Conservation (phyloP, 768 basidiomycete species). For the Tylopilus balloui region DNA sequence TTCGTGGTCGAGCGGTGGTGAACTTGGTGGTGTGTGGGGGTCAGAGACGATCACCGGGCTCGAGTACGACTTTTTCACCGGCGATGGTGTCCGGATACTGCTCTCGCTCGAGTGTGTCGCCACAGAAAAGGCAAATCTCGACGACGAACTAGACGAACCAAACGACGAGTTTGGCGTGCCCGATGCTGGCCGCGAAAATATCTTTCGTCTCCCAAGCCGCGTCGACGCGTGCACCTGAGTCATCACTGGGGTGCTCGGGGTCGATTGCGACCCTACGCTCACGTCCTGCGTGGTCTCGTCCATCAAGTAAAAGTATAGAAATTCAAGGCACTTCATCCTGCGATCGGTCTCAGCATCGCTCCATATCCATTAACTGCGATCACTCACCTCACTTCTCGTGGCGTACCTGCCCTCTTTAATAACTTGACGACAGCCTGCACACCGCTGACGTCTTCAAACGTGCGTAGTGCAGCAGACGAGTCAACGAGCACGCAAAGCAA, state of each 20-base stretch:
- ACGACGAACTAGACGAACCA: conserved; percentile 25
- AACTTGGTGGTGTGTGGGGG: conserved; percentile 20
- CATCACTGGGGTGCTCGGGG: conserved; percentile 30
- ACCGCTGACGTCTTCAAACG: conserved; percentile 74
- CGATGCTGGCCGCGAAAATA: conserved; percentile 24
- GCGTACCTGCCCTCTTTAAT: conserved; percentile 79
- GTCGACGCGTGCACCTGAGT: conserved; percentile 24
- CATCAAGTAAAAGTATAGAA: conserved; percentile 90
- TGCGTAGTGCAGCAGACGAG: conserved; percentile 64
- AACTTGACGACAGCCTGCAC: conserved; percentile 82
- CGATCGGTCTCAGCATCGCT: conserved; percentile 1
- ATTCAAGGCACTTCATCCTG: conserved; percentile 96
- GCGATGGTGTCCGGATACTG: conserved; percentile 36
- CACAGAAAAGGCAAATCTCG: conserved; percentile 40
- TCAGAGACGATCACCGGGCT: conserved; percentile 15
- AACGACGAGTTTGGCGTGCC: conserved; percentile 18
- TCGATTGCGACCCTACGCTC: conserved; percentile 25
- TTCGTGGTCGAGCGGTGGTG: conserved; percentile 28
- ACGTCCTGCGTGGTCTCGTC: conserved; percentile 55
- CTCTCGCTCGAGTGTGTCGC: conserved; percentile 32
- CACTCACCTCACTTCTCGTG: conserved; percentile 80
- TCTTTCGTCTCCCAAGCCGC: conserved; percentile 18
- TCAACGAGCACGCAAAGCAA: conserved; percentile 88
- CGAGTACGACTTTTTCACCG: conserved; percentile 36
- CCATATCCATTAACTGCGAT: conserved; percentile 44